Evolutionary conservation across 2,329 filamentous ascomycete genomes (phyloP).

Genomic region (Colletotrichum sp.): DNA sequence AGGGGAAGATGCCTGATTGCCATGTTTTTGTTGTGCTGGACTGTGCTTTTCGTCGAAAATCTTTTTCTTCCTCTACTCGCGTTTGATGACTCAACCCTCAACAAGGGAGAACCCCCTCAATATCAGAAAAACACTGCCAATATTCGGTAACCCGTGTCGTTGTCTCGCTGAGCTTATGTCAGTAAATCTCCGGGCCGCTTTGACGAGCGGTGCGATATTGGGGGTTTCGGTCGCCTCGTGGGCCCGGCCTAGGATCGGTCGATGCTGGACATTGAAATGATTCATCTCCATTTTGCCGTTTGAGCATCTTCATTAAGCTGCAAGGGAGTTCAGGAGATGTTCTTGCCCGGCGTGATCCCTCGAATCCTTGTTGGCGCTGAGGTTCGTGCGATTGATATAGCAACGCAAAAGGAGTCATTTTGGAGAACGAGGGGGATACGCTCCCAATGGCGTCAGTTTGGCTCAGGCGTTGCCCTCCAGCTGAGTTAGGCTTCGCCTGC

Average conservation of each 20-base stretch:
- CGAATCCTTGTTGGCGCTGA: conserved; percentile 2
- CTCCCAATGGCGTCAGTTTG: background rate
- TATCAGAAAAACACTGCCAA: background rate
- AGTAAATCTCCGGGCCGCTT: conserved; percentile 17
- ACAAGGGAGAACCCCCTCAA: background rate
- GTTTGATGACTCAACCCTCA: conserved; percentile 2
- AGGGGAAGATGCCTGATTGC: conserved; percentile 12
- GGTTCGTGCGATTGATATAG: conserved; percentile 21
- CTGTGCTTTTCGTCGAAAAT: background rate
- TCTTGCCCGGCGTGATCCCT: background rate
- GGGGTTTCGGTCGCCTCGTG: conserved; percentile 13
- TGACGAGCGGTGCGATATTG: background rate
- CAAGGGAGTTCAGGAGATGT: background rate
- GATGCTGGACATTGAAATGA: conserved; percentile 4
- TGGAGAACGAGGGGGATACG: background rate
- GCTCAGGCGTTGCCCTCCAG: background rate
- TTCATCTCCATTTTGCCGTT: background rate
- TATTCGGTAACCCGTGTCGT: background rate
- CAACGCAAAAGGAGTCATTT: conserved; percentile 16
- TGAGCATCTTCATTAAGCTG: background rate
- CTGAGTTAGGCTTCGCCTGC: background rate
- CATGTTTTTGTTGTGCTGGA: conserved; percentile 7
- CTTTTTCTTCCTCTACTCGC: background rate
- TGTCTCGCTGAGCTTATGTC: conserved; percentile 6
- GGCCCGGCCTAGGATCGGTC: background rate